These are phyloP conservation scores for Penicillium nucicola DNA, from an alignment of 495 filamentous ascomycete species.

Conservation along the genomic window DNA sequence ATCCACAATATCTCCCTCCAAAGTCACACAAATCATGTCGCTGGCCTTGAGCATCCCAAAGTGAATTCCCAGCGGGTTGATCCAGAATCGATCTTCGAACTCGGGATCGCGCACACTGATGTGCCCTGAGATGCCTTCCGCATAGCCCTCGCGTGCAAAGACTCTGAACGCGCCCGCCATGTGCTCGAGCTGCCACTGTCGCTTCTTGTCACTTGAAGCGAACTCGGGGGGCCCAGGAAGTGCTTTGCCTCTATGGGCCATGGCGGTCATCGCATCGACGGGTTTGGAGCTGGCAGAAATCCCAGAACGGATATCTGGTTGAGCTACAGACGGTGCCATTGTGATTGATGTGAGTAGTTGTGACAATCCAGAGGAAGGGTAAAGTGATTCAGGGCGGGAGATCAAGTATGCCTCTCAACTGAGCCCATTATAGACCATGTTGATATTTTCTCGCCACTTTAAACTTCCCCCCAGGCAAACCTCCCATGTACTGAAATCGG, in stretches of 20 bases:
- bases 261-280: slow-evolving; percentile 10
- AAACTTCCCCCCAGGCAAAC: too few relatives aligned
- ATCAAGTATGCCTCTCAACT: too few relatives aligned
- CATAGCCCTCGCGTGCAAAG: slow-evolving; percentile 23
- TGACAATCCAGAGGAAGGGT: too few relatives aligned
- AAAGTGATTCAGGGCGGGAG: too few relatives aligned
- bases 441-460: too few relatives aligned
- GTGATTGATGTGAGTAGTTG: too few relatives aligned
- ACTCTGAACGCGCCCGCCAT: slow-evolving; percentile 34
- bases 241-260: slow-evolving; percentile 9
- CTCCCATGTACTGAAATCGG: too few relatives aligned
- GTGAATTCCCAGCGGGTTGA: slow-evolving; percentile 27
- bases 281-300: background rate
- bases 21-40: slow-evolving; percentile 30
- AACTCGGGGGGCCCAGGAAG: slow-evolving; percentile 44
- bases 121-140: slow-evolving; percentile 28
- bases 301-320: background rate
- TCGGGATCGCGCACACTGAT: slow-evolving; percentile 27
- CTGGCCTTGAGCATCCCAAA: slow-evolving; percentile 31
- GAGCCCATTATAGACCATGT: too few relatives aligned
- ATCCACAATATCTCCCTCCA: slow-evolving; percentile 28
- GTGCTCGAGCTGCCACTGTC: slow-evolving; percentile 49
- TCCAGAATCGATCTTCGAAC: slow-evolving; percentile 24
- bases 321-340: too few relatives aligned
- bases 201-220: slow-evolving; percentile 28